These are phyloP conservation scores for Durio zibethinus DNA, from an alignment of 345 rosid genomes.

Conservation along the genomic window DNA sequence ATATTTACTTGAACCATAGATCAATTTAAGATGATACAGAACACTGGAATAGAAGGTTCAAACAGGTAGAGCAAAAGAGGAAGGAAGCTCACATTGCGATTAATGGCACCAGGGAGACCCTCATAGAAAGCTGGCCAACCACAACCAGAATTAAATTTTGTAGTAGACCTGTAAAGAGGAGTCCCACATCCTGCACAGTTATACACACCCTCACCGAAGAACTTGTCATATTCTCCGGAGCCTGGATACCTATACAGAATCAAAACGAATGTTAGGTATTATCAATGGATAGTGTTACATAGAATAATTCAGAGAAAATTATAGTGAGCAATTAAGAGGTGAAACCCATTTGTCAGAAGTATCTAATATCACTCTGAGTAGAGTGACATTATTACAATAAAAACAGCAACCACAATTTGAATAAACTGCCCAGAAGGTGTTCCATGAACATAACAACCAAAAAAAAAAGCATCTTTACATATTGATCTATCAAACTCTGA, in stretches of 20 bases:
- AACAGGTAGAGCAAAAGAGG: background rate
- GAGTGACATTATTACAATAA: no score
- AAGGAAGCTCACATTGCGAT: slow-evolving; percentile 43
- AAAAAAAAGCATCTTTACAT: background rate
- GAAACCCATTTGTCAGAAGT: background rate
- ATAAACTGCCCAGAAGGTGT: background rate
- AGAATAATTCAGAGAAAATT: background rate
- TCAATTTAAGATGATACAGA: background rate
- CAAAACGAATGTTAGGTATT: background rate
- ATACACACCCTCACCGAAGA: slow-evolving; percentile 63
- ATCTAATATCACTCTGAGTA: no score
- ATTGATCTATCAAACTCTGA: background rate
- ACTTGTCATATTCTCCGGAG: slow-evolving; percentile 79
- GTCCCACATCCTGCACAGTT: slow-evolving; percentile 83
- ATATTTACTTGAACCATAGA: background rate
- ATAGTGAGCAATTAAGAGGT: background rate
- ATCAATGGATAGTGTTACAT: background rate
- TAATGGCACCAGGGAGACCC: slow-evolving; percentile 85
- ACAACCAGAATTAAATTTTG: slow-evolving; percentile 79
- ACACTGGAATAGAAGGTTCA: background rate
- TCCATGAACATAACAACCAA: background rate
- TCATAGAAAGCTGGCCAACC: slow-evolving; percentile 97
- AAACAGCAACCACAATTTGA: background rate
- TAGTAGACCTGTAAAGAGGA: slow-evolving; percentile 75
- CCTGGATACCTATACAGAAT: slow-evolving; percentile 61